Base-by-base conservation (phyloP, 2,329 filamentous ascomycete species). In the Ophiocordyceps robertsii region DNA sequence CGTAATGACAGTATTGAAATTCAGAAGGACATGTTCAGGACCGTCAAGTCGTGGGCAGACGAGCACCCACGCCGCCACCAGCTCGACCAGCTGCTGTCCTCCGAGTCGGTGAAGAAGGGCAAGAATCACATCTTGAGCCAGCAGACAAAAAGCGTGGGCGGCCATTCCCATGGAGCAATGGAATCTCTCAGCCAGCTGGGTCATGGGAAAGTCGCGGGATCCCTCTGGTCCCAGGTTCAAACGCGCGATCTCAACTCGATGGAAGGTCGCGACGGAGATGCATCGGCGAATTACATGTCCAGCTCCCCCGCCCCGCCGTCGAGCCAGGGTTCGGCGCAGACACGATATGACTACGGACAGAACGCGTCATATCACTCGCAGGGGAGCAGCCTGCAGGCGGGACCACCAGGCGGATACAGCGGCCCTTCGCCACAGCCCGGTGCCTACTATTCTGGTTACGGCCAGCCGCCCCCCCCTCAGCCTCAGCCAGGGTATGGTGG, bases 11-110 rank as follows among this genome's bases (percentile, higher is more conserved):
- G 71, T 43, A 67, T 84, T 44, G 84, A 94, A 57, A 80, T 92
- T 27, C 92, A 96, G 50, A 74, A 77, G 37, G 80, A 80, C 41
- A 98, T 98, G 92, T 96, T 85, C 64, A 72, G 79, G 43, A 86
- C 84, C 0, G 87, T 98, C 2, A 75, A 84, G 53, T 72, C 75
- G 45, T 98, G 90, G 90, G 81, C 77, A 0, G 73, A 85, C 40
- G 74, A 80, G 50, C 73, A 81, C 44, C 70, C 78, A 3, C 79
- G 82, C 47, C 77, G 78, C 37, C 67, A 76, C 41, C 72, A 78
- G 41, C 68, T 96, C 16, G 81, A 93, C 56, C 67, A 76, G 42
- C 56, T 92, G n/a, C 73, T 98, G 10, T 82, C 77, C 39, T 87
- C 88, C 0, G 80, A 93, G 42, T 87, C 84, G 7, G 92, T 98